Evolutionary conservation across 352 stramenopile species (phyloP), one percentile per base, ranked within the genome.

Genomic region (Pythium myriotylum): DNA sequence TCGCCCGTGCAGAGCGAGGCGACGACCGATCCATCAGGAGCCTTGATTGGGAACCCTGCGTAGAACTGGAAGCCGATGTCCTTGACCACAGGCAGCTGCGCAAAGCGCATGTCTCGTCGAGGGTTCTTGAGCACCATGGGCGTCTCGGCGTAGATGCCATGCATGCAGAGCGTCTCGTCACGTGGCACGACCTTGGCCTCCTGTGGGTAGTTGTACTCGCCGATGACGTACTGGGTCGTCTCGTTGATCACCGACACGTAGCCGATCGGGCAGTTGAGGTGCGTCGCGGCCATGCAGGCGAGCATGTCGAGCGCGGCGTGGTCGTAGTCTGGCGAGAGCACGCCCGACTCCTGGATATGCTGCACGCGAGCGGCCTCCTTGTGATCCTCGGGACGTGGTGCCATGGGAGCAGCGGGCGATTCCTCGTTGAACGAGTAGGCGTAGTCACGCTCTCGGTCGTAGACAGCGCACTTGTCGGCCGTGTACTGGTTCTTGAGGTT

Each of bases 71-170:
- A 68, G 41, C 68, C 78, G 20, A 80, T 45, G 22, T 81, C 67
- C 35, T 73, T n/a, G n/a, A n/a, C n/a, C n/a, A n/a, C n/a, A n/a
- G n/a, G n/a, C n/a, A n/a, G n/a, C n/a, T 85, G 65, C 13, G 63
- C 62, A 50, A 88, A 88, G 24, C 76, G 73, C 73, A 86, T 72
- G 58, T 86, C 79, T 3, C 76, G 72, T 41, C 74, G 68, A 33
- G 76, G 70, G 56, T 88, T 81, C 61, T 84, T 86, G 55, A 86
- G 57, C 42, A 88, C 68, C 62, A 88, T 65, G 10, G 79, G 74
- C 52, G 77, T 81, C 71, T 89, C 77, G 6, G 67, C 73, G 65
- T 86, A 86, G 51, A 87, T 60, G 4, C 71, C 65, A 61, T 89
- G 73, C 43, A 74, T 75, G 60, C 77, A 89, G 53, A 82, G 75